These are phyloP conservation scores for Lachnellula occidentalis DNA, from an alignment of 2,329 filamentous ascomycete species.

Conservation along the genomic window DNA sequence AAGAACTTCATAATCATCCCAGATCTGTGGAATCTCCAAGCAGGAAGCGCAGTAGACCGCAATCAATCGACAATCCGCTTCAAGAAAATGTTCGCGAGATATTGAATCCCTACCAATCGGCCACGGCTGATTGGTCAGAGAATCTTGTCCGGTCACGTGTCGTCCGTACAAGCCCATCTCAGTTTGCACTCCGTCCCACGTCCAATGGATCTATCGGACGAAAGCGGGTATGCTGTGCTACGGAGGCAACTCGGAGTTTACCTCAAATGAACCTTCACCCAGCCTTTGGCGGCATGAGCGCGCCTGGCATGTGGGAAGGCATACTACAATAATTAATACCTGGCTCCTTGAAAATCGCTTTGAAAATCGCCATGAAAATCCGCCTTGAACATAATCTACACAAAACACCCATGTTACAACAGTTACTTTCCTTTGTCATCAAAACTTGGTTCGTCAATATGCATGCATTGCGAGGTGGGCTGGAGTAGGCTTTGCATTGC, in stretches of 20 bases:
- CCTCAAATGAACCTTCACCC: slow-evolving; percentile 44
- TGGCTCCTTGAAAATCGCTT: neutral
- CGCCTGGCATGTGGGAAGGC: slow-evolving; percentile 62
- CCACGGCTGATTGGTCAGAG: slow-evolving; percentile 23
- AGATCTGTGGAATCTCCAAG: slow-evolving; percentile 35
- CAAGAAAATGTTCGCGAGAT: slow-evolving; percentile 65
- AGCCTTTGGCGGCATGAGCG: slow-evolving; percentile 45
- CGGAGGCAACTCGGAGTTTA: slow-evolving; percentile 48
- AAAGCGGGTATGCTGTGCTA: slow-evolving; percentile 63
- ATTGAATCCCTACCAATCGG: slow-evolving; percentile 36
- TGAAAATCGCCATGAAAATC: too few relatives aligned
- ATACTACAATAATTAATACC: slow-evolving; percentile 43
- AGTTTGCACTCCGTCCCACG: slow-evolving; percentile 38
- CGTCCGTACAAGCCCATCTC: slow-evolving; percentile 33
- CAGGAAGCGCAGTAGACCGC: slow-evolving; percentile 54
- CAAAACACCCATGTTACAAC: slow-evolving; percentile 10
- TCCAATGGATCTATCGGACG: slow-evolving; percentile 41
- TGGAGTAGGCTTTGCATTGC: neutral
- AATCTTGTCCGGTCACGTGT: slow-evolving; percentile 31
- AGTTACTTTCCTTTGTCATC: slow-evolving; percentile 10
- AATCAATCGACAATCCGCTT: slow-evolving; percentile 53
- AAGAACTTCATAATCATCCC: slow-evolving; percentile 54
- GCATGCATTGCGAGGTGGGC: neutral
- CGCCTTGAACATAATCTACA: slow-evolving; percentile 9
- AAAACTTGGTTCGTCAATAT: slow-evolving; percentile 1